phyloP scores from a whole-genome alignment of 805 yeast species.

The Myxozyma neotropica region DNA sequence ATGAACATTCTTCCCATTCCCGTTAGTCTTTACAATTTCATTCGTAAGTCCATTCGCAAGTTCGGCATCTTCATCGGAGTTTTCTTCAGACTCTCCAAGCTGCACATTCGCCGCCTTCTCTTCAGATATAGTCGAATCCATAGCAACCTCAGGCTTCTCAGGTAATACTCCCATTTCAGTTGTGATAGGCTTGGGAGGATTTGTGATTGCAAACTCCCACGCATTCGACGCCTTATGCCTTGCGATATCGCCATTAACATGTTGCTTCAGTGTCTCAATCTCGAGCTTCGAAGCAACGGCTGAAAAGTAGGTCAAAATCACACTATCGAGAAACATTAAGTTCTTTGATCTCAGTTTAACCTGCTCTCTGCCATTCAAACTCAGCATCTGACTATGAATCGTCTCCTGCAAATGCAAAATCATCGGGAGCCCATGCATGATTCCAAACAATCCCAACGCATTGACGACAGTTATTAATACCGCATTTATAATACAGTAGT shows the following conservation, averaged over 20 bases:
- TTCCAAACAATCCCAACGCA: constrained; percentile 18
- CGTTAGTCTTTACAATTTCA: no score
- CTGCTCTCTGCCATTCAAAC: neutral
- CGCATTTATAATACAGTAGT: constrained; percentile 34
- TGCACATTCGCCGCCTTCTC: neutral
- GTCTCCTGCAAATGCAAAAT: constrained; percentile 24
- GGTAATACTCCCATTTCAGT: neutral
- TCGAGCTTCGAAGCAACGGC: constrained; percentile 13
- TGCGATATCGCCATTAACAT: constrained; percentile 6
- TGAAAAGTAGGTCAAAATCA: constrained; percentile 13
- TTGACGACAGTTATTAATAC: constrained; percentile 13
- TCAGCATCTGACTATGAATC: neutral
- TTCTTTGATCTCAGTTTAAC: neutral
- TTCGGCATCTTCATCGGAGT: constrained; percentile 4
- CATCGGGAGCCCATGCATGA: constrained; percentile 30
- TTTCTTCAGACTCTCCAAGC: neutral
- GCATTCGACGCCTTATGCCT: neutral
- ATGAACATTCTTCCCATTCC: neutral
- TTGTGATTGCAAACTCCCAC: constrained; percentile 12
- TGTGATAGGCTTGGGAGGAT: constrained; percentile 9
- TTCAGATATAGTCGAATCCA: neutral
- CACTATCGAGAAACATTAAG: constrained; percentile 11
- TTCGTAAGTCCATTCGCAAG: neutral
- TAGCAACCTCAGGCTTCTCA: neutral
- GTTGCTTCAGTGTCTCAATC: neutral